These are phyloP conservation scores for Tolypocladium capitatum DNA, from an alignment of 2,329 filamentous ascomycete species.

Conservation along the genomic window DNA sequence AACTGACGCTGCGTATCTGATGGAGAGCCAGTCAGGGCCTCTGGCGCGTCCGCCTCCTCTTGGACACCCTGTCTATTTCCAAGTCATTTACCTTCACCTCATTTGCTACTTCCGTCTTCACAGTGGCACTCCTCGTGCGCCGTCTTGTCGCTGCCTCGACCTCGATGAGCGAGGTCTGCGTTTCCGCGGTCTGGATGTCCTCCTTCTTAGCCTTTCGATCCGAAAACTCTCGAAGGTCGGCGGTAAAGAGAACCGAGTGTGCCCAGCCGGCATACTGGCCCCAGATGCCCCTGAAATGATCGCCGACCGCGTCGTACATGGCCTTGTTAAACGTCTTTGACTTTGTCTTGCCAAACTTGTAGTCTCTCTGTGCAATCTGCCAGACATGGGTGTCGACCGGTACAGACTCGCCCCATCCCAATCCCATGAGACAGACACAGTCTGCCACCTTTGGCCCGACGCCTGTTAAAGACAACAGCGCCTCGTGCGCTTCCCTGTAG, in stretches of 20 bases:
- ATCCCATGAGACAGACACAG: conserved; percentile 89
- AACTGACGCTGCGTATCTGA: too few species aligned
- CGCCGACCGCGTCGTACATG: conserved; percentile 80
- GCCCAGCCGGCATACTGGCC: conserved; percentile 93
- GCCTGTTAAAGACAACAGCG: conserved; percentile 66
- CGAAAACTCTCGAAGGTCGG: conserved; percentile 76
- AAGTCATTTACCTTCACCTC: conserved; percentile 10
- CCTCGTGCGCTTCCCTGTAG: conserved; percentile 69
- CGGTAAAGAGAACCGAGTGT: conserved; percentile 91
- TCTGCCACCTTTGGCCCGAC: conserved; percentile 96
- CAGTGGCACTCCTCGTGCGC: conserved; percentile 13
- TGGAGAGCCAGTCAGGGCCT: neutral
- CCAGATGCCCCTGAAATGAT: conserved; percentile 83
- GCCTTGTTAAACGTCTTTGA: conserved; percentile 75
- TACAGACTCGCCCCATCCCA: conserved; percentile 91
- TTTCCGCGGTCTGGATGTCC: neutral
- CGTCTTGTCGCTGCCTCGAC: conserved; percentile 13
- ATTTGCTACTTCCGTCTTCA: conserved; percentile 6
- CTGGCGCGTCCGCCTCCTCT: conserved; percentile 14
- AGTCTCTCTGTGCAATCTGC: conserved; percentile 95
- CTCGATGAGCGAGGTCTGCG: conserved; percentile 4
- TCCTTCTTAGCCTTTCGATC: conserved; percentile 33
- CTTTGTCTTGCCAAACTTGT: conserved; percentile 79
- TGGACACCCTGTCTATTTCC: conserved; percentile 13
- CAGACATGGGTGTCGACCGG: conserved; percentile 97